Evolutionary conservation across 371 early-diverging fungal genomes (phyloP).

Genomic region (Polyrhizophydium stewartii): DNA sequence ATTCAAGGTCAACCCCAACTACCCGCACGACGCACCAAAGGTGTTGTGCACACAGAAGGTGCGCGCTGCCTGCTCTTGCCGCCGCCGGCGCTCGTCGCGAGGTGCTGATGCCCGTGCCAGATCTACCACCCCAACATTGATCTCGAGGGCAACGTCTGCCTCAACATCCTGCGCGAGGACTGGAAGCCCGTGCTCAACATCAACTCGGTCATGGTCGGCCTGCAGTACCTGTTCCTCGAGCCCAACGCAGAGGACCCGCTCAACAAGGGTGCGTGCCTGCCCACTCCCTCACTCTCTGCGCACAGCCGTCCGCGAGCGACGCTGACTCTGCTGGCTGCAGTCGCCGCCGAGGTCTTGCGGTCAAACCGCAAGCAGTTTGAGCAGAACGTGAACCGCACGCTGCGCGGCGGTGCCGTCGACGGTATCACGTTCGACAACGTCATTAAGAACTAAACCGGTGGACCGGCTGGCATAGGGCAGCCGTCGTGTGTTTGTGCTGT

Average conservation of each 20-base stretch:
- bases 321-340: slow-evolving; percentile 26
- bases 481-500: too few species aligned
- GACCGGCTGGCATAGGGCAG: too few species aligned
- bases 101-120: too few species aligned
- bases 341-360: slow-evolving; percentile 74
- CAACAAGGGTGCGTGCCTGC: slow-evolving; percentile 67
- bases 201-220: slow-evolving; percentile 91
- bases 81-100: too few species aligned
- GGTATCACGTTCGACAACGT: slow-evolving; percentile 57
- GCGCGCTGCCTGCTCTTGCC: slow-evolving; percentile 5
- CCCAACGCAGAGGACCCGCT: slow-evolving; percentile 99
- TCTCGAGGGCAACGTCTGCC: slow-evolving; percentile 94
- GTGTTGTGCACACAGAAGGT: slow-evolving; percentile 92
- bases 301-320: background rate
- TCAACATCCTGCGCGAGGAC: slow-evolving; percentile 98
- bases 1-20: slow-evolving; percentile 87
- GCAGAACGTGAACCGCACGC: slow-evolving; percentile 60
- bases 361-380: slow-evolving; percentile 62
- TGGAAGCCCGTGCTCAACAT: slow-evolving; percentile 99
- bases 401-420: slow-evolving; percentile 67
- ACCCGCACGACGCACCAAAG: slow-evolving; percentile 99
- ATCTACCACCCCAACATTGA: slow-evolving; percentile 99
- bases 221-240: slow-evolving; percentile 94
- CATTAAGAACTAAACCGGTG: background rate
- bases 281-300: background rate